Evolutionary conservation across 768 basidiomycete species (phyloP).

Genomic region (Phaeolepiota aurea): DNA sequence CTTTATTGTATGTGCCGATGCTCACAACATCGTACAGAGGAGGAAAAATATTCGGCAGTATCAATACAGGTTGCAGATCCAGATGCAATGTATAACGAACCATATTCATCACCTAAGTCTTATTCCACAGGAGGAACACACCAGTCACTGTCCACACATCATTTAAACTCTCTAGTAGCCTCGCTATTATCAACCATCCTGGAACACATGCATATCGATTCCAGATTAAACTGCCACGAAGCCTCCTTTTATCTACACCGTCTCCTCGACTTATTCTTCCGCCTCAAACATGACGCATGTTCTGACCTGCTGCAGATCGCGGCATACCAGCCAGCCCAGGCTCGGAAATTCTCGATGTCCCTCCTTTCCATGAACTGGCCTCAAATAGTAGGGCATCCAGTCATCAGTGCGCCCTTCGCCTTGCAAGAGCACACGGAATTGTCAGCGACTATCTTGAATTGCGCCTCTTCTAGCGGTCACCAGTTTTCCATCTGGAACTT

Average conservation of each 20-base stretch:
- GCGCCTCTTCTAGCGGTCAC: constrained; percentile 33
- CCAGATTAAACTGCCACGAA: constrained; percentile 20
- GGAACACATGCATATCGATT: constrained; percentile 40
- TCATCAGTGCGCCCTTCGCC: constrained; percentile 46
- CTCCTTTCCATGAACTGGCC: constrained; percentile 63
- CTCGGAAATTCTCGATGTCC: constrained; percentile 46
- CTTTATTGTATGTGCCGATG: not conserved
- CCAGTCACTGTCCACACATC: constrained; percentile 47
- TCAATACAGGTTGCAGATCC: constrained; percentile 41
- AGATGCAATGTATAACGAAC: constrained; percentile 34
- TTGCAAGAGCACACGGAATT: constrained; percentile 17
- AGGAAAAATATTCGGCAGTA: constrained; percentile 27
- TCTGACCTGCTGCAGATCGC: constrained; percentile 65
- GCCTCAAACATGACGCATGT: constrained; percentile 58
- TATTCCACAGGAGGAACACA: constrained; percentile 50
- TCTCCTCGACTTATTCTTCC: constrained; percentile 44
- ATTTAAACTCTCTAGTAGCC: constrained; percentile 52
- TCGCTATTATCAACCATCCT: constrained; percentile 57
- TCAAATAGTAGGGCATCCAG: constrained; percentile 55
- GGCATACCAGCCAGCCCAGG: constrained; percentile 52
- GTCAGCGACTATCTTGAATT: constrained; percentile 7
- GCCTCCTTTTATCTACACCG: constrained; percentile 41
- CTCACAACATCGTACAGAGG: constrained; percentile 5
- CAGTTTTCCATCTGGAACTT: constrained; percentile 69
- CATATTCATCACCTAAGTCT: constrained; percentile 22